A percentile compares a stretch with the other conserved stretches of the same genome.
These are phyloP conservation scores for Picochlorum sp. DNA, from an alignment of 139 green algal genomes.

Conservation along the genomic window DNA sequence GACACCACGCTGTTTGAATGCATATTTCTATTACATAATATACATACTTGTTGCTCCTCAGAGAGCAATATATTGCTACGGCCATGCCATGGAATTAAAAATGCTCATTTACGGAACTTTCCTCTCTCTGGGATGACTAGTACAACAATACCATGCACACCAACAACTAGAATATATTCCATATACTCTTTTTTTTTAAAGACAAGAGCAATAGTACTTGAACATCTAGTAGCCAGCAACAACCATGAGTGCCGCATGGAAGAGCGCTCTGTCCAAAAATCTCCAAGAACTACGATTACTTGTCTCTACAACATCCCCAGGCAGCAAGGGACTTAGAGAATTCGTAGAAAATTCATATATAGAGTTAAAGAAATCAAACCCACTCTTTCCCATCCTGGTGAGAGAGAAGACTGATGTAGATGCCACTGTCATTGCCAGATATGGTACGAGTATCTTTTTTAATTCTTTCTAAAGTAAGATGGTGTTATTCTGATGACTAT, in stretches of 20 bases:
- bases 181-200: no score
- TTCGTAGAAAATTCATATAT: conserved; percentile 72
- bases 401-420: conserved; percentile 61
- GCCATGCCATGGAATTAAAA: no score
- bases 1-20: no score
- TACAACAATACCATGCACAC: no score
- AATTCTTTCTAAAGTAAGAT: neutral
- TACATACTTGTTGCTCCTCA: no score
- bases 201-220: no score
- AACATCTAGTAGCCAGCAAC: neutral
- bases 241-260: conserved; percentile 36
- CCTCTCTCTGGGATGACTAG: no score
- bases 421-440: conserved; percentile 67
- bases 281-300: conserved; percentile 79
- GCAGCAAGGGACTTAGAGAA: conserved; percentile 57
- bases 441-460: conserved; percentile 46
- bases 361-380: conserved; percentile 85
- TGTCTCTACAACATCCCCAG: conserved; percentile 57
- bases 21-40: no score
- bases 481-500: no score
- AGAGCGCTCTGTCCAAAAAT: conserved; percentile 51
- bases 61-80: no score
- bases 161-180: no score
- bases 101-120: no score
- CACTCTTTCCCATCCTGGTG: conserved; percentile 74